These are phyloP conservation scores for Teratosphaeria viscida DNA, from an alignment of 2,329 filamentous ascomycete genomes.

Conservation along the genomic window DNA sequence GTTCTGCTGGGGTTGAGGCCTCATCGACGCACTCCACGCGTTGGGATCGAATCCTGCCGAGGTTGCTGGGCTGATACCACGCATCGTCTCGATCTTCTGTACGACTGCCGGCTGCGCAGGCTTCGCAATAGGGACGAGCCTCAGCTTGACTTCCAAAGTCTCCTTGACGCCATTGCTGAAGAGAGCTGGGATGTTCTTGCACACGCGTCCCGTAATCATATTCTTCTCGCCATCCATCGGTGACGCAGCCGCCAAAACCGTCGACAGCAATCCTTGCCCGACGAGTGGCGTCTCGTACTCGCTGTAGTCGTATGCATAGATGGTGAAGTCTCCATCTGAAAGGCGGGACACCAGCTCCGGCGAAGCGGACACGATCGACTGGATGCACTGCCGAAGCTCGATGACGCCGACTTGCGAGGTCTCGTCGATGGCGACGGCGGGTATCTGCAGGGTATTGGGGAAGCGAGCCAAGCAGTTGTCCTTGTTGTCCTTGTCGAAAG, in stretches of 20 bases:
- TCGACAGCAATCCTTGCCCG: conserved; percentile 89
- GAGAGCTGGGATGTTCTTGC: conserved; percentile 71
- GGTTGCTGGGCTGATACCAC: conserved; percentile 47
- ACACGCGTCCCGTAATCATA: conserved; percentile 80
- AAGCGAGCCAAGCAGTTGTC: conserved; percentile 82
- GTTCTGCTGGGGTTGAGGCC: conserved; percentile 40
- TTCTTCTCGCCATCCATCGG: conserved; percentile 53
- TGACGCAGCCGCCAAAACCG: conserved; percentile 57
- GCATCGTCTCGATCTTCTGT: conserved; percentile 50
- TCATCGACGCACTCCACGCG: conserved; percentile 67
- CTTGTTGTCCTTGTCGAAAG: conserved; percentile 81
- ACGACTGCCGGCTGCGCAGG: conserved; percentile 51
- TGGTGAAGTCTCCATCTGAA: conserved; percentile 70
- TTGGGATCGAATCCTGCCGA: conserved; percentile 55
- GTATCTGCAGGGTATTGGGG: conserved; percentile 67
- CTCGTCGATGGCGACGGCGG: conserved; percentile 72
- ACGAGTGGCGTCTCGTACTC: conserved; percentile 89
- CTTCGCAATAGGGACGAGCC: conserved; percentile 66
- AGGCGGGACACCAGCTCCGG: conserved; percentile 71
- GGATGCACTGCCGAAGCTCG: conserved; percentile 75
- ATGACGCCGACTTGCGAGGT: conserved; percentile 73
- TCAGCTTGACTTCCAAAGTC: conserved; percentile 86
- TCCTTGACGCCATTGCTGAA: conserved; percentile 77
- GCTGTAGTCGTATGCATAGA: conserved; percentile 94
- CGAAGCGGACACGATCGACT: conserved; percentile 67